Base-by-base conservation (phyloP, 805 yeast genomes). In the Cyberlindnera veronae region DNA sequence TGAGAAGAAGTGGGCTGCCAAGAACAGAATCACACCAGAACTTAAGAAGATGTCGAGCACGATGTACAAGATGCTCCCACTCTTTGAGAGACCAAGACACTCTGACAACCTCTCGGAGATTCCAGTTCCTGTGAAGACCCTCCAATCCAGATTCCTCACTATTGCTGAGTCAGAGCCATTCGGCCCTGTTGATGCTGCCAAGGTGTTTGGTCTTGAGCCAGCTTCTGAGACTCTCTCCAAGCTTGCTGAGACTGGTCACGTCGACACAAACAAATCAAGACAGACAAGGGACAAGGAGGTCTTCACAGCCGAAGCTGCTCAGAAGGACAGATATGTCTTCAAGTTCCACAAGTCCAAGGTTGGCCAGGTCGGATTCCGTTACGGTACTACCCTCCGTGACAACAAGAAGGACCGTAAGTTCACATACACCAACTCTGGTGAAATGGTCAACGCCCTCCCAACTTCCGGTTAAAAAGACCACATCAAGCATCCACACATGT, bases 121-220 rank as follows among this genome's bases (percentile, higher is more conserved):
- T 69, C 96, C 96, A 24, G 79, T 85, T 37, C 95, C 96, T 23
- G 75, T 79, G 49, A 86, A 83, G 64, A 84, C 95, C 3, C 69
- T 82, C 48, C 79, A 79, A 48, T 87, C 95, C 49, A 72, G 91
- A 49, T 90, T 90, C 69, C 65, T 87, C 58, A 84, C 95, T 11
- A 81, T 91, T 60, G 91, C 96, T 9, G 99, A 91, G 66, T 81
- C 89, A 20, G 95, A 89, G 67, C 95, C 96, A 9, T 90, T 91
- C 60, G 96, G 96, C 6, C 95, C 97, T 5, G 74, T 89, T 6
- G 98, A 93, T 58, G 97, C 99, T 12, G 96, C 99, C 36, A 69
- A 79, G 42, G 76, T 84, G 29, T 77, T 87, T 48, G 89, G 75
- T 31, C 71, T 91, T 49, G 90, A 86, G 60, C 95, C 96, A n/a